A percentile compares a stretch with the other conserved stretches of the same genome.
phyloP scores from a whole-genome alignment of 2,329 filamentous ascomycete genomes.

The Esteya vermicola region DNA sequence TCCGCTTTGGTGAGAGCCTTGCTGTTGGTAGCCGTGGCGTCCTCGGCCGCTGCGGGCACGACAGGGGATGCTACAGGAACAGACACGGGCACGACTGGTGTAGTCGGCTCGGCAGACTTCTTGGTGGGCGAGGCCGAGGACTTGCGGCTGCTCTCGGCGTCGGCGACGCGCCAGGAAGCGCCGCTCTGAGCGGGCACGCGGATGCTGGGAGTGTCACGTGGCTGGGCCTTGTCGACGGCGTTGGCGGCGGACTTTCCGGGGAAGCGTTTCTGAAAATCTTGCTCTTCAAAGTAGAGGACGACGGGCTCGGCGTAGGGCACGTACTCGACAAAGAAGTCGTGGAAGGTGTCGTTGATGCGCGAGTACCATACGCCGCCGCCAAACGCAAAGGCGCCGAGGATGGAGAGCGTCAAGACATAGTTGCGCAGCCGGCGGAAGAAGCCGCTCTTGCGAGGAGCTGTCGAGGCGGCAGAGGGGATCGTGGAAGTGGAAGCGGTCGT shows the following conservation, averaged over 20 bases:
- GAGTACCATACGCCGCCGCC: conserved; percentile 86
- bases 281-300: conserved; percentile 90
- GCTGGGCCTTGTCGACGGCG: conserved; percentile 33
- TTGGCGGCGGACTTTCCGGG: conserved; percentile 30
- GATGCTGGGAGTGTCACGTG: conserved; percentile 49
- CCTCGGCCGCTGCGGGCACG: conserved; percentile 10
- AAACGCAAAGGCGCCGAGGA: conserved; percentile 68
- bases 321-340: conserved; percentile 96
- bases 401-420: conserved; percentile 60
- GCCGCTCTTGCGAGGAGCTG: conserved; percentile 43
- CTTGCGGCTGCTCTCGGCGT: conserved; percentile 45
- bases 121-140: conserved; percentile 17
- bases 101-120: conserved; percentile 1
- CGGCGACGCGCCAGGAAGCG: conserved; percentile 63
- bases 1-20: conserved; percentile 8
- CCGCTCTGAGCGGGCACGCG: conserved; percentile 78
- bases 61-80: no score
- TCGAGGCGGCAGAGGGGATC: conserved; percentile 21
- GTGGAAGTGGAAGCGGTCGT: conserved; percentile 21
- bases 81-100: not conserved
- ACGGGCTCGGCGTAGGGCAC: conserved; percentile 88
- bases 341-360: conserved; percentile 90
- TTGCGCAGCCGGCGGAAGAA: conserved; percentile 60
- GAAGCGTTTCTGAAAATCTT: conserved; percentile 82
- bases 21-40: conserved; percentile 8